Base-by-base conservation (phyloP, 2,329 filamentous ascomycete species). In the Neopestalotiopsis clavispora region DNA sequence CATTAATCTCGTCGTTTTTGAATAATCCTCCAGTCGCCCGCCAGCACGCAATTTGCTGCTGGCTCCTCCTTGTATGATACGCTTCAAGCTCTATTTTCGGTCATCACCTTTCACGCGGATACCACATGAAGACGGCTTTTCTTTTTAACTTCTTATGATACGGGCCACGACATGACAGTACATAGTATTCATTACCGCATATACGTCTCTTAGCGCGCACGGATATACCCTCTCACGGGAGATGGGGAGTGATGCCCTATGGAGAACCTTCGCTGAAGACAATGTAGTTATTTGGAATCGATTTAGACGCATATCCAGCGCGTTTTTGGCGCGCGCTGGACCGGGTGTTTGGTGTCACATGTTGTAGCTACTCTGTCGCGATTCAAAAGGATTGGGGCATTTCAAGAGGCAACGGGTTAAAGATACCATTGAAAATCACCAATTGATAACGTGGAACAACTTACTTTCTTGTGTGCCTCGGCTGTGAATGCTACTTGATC, bases 121-220 rank as follows among this genome's bases (percentile, higher is more conserved):
- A 40, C 32, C 34, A 62, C 32, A 52, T 52, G 45, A 34, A 40
- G 20, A 62, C 3, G 14, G 30, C n/a, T 62, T 38, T 62, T 62
- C 28, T 62, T 38, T 62, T 62, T 28, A 28, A 38, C n/a, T 52
- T 62, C 34, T 34, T 38, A 40, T 34, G 59, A 62, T 20, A 30
- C 5, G 32, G 59, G n/a, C 59, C 30, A 62, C 32, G 59, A 62
- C 32, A 62, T 40, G 59, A 62, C 23, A 62, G 59, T 40, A 62
- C 28, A 62, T 62, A 62, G 59, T 40, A 34, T 40, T 62, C 59
- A 34, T n/a, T 14, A 34, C 59, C 32, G 59, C 59, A 62, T 40
- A 62, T 62, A 62, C 30, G 34, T 62, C 30, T 62, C 59, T 38
- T 12, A 38, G 28, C 59, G n/a, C n/a, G 32, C 32, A 40, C 59